Percentiles rank a stretch among this genome's conserved stretches.
Evolutionary conservation across 1,284 basidiomycete species (phyloP).

Genomic region (Trametes hirsuta): DNA sequence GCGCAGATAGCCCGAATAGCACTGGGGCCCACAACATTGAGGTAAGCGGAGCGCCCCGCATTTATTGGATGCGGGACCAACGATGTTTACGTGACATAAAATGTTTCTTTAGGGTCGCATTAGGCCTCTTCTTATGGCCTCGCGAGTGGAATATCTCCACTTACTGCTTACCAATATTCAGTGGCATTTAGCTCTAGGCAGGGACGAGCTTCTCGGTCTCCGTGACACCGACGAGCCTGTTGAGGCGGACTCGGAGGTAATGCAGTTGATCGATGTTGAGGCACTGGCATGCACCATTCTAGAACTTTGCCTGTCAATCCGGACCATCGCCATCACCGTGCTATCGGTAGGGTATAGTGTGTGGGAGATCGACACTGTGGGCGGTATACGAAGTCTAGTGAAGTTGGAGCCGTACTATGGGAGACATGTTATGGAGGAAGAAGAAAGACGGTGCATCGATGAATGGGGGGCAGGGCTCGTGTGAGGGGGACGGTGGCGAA

Average conservation of each 20-base stretch:
- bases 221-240: constrained; percentile 2
- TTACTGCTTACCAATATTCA: not conserved
- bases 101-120: not conserved
- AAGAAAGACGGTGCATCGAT: not conserved
- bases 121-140: not conserved
- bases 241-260: not conserved
- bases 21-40: not conserved
- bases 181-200: too few relatives aligned
- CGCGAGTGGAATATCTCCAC: constrained; percentile 11
- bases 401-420: constrained; percentile 1
- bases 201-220: not conserved
- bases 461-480: not conserved
- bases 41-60: not conserved
- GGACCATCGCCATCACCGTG: constrained; percentile 4
- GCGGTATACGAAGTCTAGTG: not conserved
- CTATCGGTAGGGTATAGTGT: constrained; percentile 1
- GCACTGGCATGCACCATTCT: not conserved
- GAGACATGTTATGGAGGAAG: constrained; percentile 2
- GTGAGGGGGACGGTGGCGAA: too few relatives aligned
- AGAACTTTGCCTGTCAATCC: not conserved
- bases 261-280: constrained; percentile 2
- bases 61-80: too few relatives aligned
- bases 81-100: too few relatives aligned
- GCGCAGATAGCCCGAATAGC: too few relatives aligned
- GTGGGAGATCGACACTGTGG: constrained; percentile 1